Base-by-base conservation (phyloP, 768 basidiomycete genomes). In the Macrolepiota fuliginosa region DNA sequence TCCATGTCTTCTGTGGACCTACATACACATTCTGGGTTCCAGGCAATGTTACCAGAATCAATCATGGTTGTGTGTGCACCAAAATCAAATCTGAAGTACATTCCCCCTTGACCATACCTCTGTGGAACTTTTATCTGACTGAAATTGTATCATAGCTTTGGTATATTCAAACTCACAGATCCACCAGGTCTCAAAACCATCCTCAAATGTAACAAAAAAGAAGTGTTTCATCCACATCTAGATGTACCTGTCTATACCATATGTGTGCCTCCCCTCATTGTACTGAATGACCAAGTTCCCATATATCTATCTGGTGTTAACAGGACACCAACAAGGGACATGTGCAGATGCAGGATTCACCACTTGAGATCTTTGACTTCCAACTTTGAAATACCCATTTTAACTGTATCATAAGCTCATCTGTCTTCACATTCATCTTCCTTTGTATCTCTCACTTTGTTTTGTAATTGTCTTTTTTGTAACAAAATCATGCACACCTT, bases 1-100 rank as follows among this genome's bases (percentile, higher is more conserved):
- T 97, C 96, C 77, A 94, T 96, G 91, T 95, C 94, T 5, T 96
- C 94, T 7, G 88, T 96, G 17, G 94, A 96, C 71, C 73, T 97
- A 22, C 94, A 97, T 67, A 96, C 94, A 2, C 94, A 96, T 72
- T 87, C 91, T 1, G 89, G 84, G 7, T 97, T 95, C 75, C 94
- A 96, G 67, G 73, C 84, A 36, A 94, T 94, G 88, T 81, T 97
- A 3, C 91, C 90, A 0, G 94, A 97, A 70, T 94, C 92, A 0
- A 92, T 96, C 70, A 94, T 94, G 0, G 91, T 96, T 40, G 94
- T 97, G 15, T 95, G 92, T 68, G 92, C 94, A 3, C 94, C 94
- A 0, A 84, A 83, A 51, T 88, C 85, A 1, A 85, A 80, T 19
- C 94, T 92, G 0, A 87, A 83, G 89, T 92, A 73, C 27, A 87